Evolutionary conservation across 1,139 yeast species (phyloP), one percentile per base, ranked within the genome.

Genomic region (Schwanniomyces etchellsii): DNA sequence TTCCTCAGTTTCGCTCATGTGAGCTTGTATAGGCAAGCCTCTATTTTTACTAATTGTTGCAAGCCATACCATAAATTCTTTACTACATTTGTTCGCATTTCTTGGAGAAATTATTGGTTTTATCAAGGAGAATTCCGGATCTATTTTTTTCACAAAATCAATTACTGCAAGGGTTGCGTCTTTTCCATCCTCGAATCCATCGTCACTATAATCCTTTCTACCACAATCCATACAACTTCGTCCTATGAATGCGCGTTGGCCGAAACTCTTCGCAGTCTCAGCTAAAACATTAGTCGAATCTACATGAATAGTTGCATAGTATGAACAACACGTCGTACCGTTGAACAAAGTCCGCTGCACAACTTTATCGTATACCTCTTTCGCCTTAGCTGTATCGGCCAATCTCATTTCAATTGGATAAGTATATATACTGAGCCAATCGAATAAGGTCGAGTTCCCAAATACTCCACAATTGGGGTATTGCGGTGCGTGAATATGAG

Each of bases 231-330:
- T 89, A 52, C 97, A 91, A n/a, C 86, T 95, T 42, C 91, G 79
- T 3, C 98, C 98, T 18, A 91, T 78, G 39, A 84, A 73, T 1
- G 96, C 96, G 37, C 96, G 66, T 56, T 89, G 97, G 14, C 95
- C 95, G 21, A 59, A 47, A 27, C 60, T 40, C 12, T 79, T 56
- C 20, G 93, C 76, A 20, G 83, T 53, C 37, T 81, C 82, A 2
- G 95, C 95, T 46, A 91, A 73, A 20, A 81, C 42, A 32, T 80
- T 80, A 3, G 96, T 74, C 2, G 95, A 81, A 9, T 69, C 74
- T 0, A 80, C 64, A 48, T 89, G 95, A 27, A 85, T 78, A 0
- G 97, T 86, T 4, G 96, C 91, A 51, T 74, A 85, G 55, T 85
- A 85, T 0, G 86, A 65, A 0, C 93, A 91, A 23, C 85, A 74